Evolutionary conservation across 257 asterid genomes (phyloP), one percentile per base, ranked within the genome.

Genomic region (Solanum tacnaense): DNA sequence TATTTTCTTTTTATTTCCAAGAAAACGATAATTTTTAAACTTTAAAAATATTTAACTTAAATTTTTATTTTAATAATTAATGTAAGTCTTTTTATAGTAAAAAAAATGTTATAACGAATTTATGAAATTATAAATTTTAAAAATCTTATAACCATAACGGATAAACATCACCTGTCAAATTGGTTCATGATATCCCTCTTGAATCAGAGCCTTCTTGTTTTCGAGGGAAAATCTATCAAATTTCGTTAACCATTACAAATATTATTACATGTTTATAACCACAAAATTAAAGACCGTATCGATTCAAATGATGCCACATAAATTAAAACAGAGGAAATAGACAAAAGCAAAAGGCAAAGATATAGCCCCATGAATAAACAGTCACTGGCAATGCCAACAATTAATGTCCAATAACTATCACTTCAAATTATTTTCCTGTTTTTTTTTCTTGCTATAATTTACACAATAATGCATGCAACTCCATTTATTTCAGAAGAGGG

Each of bases 391-490:
- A 65, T 21, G 35, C 73, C 81, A 62, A 41, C 67, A 82, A 88
- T 73, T 70, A 86, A 27, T 67, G 90, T 93, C 95, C 90, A 71
- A 91, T 94, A 94, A 76, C 85, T 68, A 87, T 92, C 92, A 91
- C 89, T 83, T 93, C 94, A 89, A 72, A 89, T 73, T 65, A 87
- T 87, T 84, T 62, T 41, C 74, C 21, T 67, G 75, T 87, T 13
- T 5, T 84, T 27, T 46, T 88, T 25, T 35, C 21, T 72, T 21
- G 29, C 71, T 83, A 60, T 27, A 74, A 67, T 89, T 89, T 90
- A 72, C 86, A 6, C 52, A 23, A 23, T 74, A 85, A 86, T 90
- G 86, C 70, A 86, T 90, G 58, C 7, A 49, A 49, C 3, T 49
- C 20, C 58, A 49, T 49, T 49, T 85, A 35, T 7, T 52, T 39